Base-by-base conservation (phyloP, 2,329 filamentous ascomycete genomes). In the Neonectria coccinea region DNA sequence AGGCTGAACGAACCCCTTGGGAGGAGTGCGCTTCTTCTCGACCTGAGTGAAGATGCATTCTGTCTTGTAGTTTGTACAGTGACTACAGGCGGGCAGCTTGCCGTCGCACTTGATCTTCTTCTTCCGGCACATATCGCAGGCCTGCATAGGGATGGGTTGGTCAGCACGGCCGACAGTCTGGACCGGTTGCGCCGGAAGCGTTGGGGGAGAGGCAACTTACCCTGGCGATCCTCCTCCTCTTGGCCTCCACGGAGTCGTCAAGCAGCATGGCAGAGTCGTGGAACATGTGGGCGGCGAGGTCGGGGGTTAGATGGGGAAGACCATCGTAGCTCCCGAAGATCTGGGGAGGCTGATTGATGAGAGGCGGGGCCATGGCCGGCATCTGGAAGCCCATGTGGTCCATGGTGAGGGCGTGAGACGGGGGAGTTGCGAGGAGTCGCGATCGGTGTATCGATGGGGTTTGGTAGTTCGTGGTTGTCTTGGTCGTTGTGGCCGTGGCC, bases 91-190 rank as follows among this genome's bases (percentile, higher is more conserved):
- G 41, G 96, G 95, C 81, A 97, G 89, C 82, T 97, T 97, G 71
- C 96, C 95, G 77, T 98, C 96, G 80, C 95, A 98, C 82, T 98
- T 98, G 81, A 98, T 96, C 85, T 95, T 97, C 81, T 93, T 94
- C 82, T 97, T 97, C 73, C 94, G 88, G 78, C 95, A 98, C 94
- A 97, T 97, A 74, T 97, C 94, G 82, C 94, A 97, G 56, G 94
- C 94, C 92, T 94, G 65, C 56, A 14, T 22, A 56, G 31, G 39
- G 50, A 18, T n/a, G 12, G 39, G n/a, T 22, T 12, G 51, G 64
- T 73, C 64, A 73, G 70, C 54, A 70, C 12, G 25, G 11, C 41
- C 56, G 36, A 22, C 44, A 61, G 50, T 25, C 29, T 12, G 18
- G 47, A 41, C 51, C 53, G 56, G 57, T 16, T 52, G 53, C 27